Evolutionary conservation across 2,329 filamentous ascomycete species (phyloP).

Genomic region (Reticulascus tulasneorum): DNA sequence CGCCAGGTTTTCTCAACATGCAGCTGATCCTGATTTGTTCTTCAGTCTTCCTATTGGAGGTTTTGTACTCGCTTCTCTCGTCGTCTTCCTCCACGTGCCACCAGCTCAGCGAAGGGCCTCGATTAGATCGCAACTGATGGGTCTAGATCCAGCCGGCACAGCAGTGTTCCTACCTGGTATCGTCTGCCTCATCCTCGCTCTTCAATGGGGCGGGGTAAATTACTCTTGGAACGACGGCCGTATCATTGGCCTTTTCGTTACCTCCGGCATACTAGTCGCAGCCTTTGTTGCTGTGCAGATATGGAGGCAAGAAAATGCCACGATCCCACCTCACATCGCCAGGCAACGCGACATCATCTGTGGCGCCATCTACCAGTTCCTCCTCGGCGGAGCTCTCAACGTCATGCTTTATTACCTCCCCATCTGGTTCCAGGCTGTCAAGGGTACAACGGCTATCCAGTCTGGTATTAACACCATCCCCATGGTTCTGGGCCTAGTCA

Average conservation of each 20-base stretch:
- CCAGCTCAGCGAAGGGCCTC: slow-evolving; percentile 1
- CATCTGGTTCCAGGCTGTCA: slow-evolving; percentile 30
- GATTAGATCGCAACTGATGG: slow-evolving; percentile 12
- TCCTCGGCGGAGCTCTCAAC: slow-evolving; percentile 16
- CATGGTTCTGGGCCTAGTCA: slow-evolving; percentile 22
- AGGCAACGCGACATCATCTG: slow-evolving; percentile 22
- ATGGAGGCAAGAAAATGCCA: slow-evolving; percentile 26
- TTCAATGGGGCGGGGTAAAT: slow-evolving; percentile 37
- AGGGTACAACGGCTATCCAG: slow-evolving; percentile 23
- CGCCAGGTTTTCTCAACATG: neutral
- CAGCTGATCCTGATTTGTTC: slow-evolving; percentile 40
- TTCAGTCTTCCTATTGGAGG: slow-evolving; percentile 25
- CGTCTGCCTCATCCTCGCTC: slow-evolving; percentile 39
- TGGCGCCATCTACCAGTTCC: slow-evolving; percentile 18
- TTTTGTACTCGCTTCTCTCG: slow-evolving; percentile 17
- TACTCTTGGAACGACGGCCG: slow-evolving; percentile 26
- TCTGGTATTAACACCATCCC: slow-evolving; percentile 29
- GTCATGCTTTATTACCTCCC: slow-evolving; percentile 28
- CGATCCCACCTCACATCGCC: slow-evolving; percentile 31
- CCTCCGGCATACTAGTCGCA: slow-evolving; percentile 23
- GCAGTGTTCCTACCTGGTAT: slow-evolving; percentile 16
- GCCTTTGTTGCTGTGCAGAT: slow-evolving; percentile 28
- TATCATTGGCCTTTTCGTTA: slow-evolving; percentile 28
- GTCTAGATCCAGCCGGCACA: slow-evolving; percentile 19
- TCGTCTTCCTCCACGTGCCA: slow-evolving; percentile 20